Evolutionary conservation across 2,329 filamentous ascomycete genomes (phyloP), one percentile per base, ranked within the genome.

Genomic region (Ceratocystis colombiana): DNA sequence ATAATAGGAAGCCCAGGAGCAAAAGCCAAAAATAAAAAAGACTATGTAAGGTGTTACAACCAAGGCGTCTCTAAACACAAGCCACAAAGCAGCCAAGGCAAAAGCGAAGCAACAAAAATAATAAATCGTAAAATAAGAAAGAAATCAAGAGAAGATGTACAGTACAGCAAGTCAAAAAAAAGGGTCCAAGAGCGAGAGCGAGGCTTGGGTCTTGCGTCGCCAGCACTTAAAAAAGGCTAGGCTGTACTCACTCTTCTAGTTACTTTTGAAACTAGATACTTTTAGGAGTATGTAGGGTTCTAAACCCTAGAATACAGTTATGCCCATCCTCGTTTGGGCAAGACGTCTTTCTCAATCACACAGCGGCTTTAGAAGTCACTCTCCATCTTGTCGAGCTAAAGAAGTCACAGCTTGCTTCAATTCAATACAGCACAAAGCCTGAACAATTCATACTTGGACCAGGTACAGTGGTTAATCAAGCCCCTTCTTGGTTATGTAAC

Each of bases 121-220:
- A 53, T 3, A 17, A 61, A 37, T 12, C 22, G 17, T 15, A n/a
- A 8, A 61, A 37, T 8, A 22, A 22, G 10, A 53, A 1, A 22
- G n/a, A 20, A n/a, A 50, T 20, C 28, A 59, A 57, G 28, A 30
- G 25, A 25, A 53, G 7, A 5, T 59, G 30, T 59, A 33, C 55
- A 59, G 30, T 59, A 33, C 55, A 59, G n/a, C 15, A 22, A 4
- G 1, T 25, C 48, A 57, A 33, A 22, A n/a, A 59, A 59, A 59
- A 33, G 55, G 55, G 55, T 59, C 55, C 55, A 59, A 37, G 55
- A 59, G 55, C 28, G 10, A 53, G 37, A 53, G 7, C 48, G 12
- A 59, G 55, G 55, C 55, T 37, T 25, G 12, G n/a, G 17, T 20
- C n/a, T 53, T 53, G 48, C 5, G n/a, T 12, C 28, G 28, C 30